Evolutionary conservation across 441 rosid genomes (phyloP).

Genomic region (Erodium texanum): DNA sequence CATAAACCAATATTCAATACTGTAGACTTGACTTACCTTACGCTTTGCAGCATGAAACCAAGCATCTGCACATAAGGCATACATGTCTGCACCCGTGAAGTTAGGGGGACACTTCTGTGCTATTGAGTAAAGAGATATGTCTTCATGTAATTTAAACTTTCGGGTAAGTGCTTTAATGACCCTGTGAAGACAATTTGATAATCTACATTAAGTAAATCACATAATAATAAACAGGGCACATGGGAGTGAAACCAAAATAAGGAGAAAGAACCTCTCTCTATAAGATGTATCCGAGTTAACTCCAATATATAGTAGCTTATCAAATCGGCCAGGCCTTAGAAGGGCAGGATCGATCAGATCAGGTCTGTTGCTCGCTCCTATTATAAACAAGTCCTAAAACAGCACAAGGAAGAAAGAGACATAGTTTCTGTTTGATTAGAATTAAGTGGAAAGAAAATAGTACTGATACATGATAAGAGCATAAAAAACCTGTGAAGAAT

Average conservation of each 20-base stretch:
- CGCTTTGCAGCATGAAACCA: constrained; percentile 97
- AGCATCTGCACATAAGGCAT: constrained; percentile 96
- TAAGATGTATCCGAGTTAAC: constrained; percentile 81
- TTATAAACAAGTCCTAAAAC: constrained; percentile 70
- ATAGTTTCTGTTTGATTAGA: constrained; percentile 11
- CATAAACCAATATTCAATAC: background rate
- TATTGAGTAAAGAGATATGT: constrained; percentile 63
- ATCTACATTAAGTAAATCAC: constrained; percentile 8
- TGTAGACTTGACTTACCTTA: constrained; percentile 39
- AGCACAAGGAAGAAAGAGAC: background rate
- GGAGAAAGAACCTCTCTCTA: constrained; percentile 54
- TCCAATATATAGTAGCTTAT: constrained; percentile 86
- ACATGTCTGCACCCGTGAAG: constrained; percentile 98
- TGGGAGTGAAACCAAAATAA: background rate
- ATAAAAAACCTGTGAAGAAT: constrained; percentile 55
- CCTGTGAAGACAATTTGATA: constrained; percentile 31
- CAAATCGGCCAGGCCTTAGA: constrained; percentile 91
- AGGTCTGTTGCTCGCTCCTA: constrained; percentile 97
- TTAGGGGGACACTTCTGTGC: constrained; percentile 83
- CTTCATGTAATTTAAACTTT: constrained; percentile 71
- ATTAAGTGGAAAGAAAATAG: constrained; percentile 8
- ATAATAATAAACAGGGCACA: constrained; percentile 5
- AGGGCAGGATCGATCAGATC: constrained; percentile 95
- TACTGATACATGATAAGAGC: background rate
- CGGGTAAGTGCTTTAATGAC: constrained; percentile 88